Evolutionary conservation across 2,329 filamentous ascomycete species (phyloP), one percentile per base, ranked within the genome.

Genomic region (Malbranchea zuffiana): DNA sequence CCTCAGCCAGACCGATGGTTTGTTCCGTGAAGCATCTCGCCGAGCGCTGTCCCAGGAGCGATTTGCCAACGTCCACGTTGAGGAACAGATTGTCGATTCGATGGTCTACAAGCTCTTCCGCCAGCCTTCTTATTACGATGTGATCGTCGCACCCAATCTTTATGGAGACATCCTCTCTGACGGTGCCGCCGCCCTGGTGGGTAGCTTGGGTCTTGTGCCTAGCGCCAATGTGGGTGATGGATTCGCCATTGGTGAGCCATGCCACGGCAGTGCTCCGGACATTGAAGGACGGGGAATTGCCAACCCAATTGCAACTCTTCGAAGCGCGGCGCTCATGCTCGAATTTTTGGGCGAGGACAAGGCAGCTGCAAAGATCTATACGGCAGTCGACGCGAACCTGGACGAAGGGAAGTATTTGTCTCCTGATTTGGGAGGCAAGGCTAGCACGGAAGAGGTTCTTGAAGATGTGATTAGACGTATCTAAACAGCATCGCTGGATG

Each of bases 31-130:
- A 50, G 82, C 82, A 3, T 76, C 83, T 11, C 78, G 82, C 48
- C 69, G 71, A 19, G 84, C 83, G 3, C 77, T 96, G 6, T 71
- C 76, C 18, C 69, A 71, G 35, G 49, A 72, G 8, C 71, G 67
- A 47, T 95, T 83, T 67, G 62, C 64, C 1, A 33, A 31, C 16
- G 67, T 93, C 37, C 65, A 66, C 27, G 71, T 95, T 37, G 90
- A 96, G 64, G 90, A 96, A 71, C 90, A 98, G 68, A 98, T 98
- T 50, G 88, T 98, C 45, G 90, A 98, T 66, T 88, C 81, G 44
- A 98, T 98, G 90, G 86, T 96, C 41, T 96, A 96, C 76, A 96
- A 96, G 71, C 81, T 98, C 40, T 96, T 96, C 78, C 84, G 88
- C 44, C 85, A 96, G 65, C 90, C 90, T 28, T 74, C 80, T 54